phyloP scores from a whole-genome alignment of 1,139 yeast species.

The Saccharomyces pastorianus region DNA sequence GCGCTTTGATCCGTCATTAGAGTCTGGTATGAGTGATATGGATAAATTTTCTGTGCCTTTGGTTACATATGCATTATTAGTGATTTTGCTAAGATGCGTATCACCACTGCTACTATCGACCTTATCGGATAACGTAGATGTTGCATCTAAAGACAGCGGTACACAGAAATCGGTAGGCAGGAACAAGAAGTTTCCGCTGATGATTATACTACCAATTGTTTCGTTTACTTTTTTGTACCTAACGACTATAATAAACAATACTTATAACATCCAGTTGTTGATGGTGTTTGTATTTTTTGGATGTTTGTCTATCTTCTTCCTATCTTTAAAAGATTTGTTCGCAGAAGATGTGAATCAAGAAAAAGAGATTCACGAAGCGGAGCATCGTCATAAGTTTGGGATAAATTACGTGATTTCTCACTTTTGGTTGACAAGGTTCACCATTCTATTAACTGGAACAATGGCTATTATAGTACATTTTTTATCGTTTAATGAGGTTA shows the following conservation, averaged over 20 bases:
- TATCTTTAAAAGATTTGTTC: constrained; percentile 26
- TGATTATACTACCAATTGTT: constrained; percentile 1
- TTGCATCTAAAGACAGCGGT: background rate
- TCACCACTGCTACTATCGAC: background rate
- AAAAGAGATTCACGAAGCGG: constrained; percentile 7
- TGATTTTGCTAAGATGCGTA: background rate
- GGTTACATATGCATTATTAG: background rate
- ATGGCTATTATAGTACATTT: constrained; percentile 31
- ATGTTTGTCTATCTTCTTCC: constrained; percentile 19
- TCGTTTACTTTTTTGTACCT: constrained; percentile 6
- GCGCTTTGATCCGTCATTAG: background rate
- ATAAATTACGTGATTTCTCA: constrained; percentile 6
- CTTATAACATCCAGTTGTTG: constrained; percentile 17
- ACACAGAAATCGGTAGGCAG: background rate
- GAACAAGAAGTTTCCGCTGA: background rate
- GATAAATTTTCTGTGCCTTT: background rate
- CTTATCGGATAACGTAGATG: background rate
- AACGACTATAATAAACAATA: constrained; percentile 6
- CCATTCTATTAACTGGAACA: constrained; percentile 17
- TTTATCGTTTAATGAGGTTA: constrained; percentile 27
- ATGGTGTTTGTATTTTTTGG: constrained; percentile 25
- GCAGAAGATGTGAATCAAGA: constrained; percentile 12
- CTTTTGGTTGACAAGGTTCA: constrained; percentile 21
- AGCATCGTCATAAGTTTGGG: background rate
- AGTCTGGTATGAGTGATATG: background rate